These are phyloP conservation scores for Penicillium odoratum DNA, from an alignment of 495 filamentous ascomycete genomes.

Conservation along the genomic window DNA sequence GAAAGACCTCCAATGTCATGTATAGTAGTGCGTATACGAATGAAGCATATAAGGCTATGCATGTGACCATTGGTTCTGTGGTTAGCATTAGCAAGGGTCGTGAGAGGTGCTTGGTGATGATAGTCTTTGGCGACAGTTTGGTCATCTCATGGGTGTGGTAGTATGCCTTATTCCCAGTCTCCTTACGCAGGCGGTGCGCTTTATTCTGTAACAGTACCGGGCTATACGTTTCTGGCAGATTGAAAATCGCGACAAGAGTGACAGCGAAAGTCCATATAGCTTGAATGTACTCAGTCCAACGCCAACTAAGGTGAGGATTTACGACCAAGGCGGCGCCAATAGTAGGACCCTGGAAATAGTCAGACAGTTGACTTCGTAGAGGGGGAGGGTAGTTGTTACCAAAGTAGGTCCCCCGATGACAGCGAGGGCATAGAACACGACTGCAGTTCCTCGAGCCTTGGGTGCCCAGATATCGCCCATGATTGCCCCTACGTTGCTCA, in stretches of 20 bases:
- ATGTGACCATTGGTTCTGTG: conserved; percentile 43
- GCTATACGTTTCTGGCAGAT: conserved; percentile 35
- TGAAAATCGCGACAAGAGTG: conserved; percentile 8
- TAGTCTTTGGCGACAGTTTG: conserved; percentile 30
- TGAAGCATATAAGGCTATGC: conserved; percentile 38
- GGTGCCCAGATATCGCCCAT: conserved; percentile 50
- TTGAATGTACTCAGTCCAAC: conserved; percentile 43
- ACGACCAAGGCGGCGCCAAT: conserved; percentile 45
- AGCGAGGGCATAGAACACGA: conserved; percentile 41
- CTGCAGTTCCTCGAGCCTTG: conserved; percentile 36
- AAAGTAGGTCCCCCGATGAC: conserved; percentile 46
- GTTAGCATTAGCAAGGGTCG: conserved; percentile 37
- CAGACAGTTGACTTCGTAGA: no score
- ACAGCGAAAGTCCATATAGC: conserved; percentile 18
- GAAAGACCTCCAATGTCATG: conserved; percentile 32
- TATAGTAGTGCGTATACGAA: conserved; percentile 40
- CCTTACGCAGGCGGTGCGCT: conserved; percentile 31
- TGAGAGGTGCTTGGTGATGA: conserved; percentile 35
- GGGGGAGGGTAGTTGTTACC: no score
- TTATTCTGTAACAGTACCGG: conserved; percentile 33
- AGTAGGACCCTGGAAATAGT: conserved; percentile 33
- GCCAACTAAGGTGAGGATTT: conserved; percentile 40
- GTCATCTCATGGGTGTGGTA: conserved; percentile 44
- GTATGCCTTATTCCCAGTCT: conserved; percentile 33
- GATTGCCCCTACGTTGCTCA: conserved; percentile 47